Evolutionary conservation across 116 monocot genomes (phyloP).

Genomic region (Phalaenopsis hybrid): DNA sequence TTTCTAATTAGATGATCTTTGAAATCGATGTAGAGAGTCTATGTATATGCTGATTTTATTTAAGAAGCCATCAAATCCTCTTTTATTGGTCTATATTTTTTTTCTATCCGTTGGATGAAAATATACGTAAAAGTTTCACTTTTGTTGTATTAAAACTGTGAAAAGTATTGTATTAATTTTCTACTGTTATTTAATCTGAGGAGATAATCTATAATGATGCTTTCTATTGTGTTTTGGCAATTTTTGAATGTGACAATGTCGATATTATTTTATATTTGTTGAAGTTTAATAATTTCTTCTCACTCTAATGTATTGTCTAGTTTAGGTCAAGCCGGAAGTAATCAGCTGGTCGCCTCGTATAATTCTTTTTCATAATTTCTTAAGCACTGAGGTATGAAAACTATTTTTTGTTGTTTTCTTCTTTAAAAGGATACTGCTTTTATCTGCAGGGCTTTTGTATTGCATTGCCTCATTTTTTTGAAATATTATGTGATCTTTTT

Average conservation of each 20-base stretch:
- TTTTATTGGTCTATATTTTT: background rate
- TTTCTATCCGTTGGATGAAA: background rate
- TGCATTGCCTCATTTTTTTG: background rate
- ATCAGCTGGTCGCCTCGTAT: conserved; percentile 84
- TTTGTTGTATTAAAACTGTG: background rate
- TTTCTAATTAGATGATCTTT: background rate
- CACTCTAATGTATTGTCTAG: conserved; percentile 1
- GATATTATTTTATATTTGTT: background rate
- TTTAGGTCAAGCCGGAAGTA: conserved; percentile 82
- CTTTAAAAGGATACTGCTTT: background rate
- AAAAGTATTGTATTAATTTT: background rate
- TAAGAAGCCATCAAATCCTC: background rate
- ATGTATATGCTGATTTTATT: background rate
- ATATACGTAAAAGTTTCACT: background rate
- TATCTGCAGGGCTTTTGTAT: background rate
- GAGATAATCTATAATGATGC: background rate
- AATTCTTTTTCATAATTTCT: conserved; percentile 71
- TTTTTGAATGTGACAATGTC: background rate
- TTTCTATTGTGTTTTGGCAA: background rate
- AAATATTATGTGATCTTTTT: background rate
- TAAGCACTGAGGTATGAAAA: conserved; percentile 65
- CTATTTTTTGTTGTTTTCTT: background rate
- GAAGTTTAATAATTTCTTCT: background rate
- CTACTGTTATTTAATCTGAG: background rate
- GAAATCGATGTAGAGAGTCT: background rate